Base-by-base conservation (phyloP, 2,329 filamentous ascomycete genomes). In the Clonostachys rhizophaga region DNA sequence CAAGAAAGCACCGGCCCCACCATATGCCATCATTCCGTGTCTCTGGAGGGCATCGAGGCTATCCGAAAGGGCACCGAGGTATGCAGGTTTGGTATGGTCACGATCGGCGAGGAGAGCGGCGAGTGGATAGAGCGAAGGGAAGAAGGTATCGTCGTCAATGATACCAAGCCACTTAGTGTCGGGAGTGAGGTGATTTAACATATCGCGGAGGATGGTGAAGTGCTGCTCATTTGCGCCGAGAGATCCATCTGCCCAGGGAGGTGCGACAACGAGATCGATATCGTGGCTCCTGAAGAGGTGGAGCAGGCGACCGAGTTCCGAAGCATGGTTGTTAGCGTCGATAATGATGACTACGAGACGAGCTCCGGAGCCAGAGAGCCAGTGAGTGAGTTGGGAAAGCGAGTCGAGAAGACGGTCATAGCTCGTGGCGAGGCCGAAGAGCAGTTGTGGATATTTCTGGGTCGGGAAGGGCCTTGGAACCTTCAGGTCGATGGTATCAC, bases 91-190 rank as follows among this genome's bases (percentile, higher is more conserved):
- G 3, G 66, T 69, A 54, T 76, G 67, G 55, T 84, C 72, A 51
- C 78, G 70, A 36, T 63, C 58, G 34, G 55, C 56, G 3, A 84
- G 68, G 6, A 71, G 66, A n/a, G 70, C 59, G 18, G 72, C 65
- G 14, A 84, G 64, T 1, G 68, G 67, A 45, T 72, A 60, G 41
- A 84, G 70, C 3, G 75, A 78, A 3, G 76, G 72, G 58, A 83
- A 83, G 59, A 84, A 84, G 2, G 81, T 84, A 54, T 84, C 81
- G 55, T 84, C 81, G 55, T 84, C 80, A 36, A 84, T 71, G 43
- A 84, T 66, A 42, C 71, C 74, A 13, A 74, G 70, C 80, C 81
- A 84, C 34, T 67, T 64, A 0, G 78, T 80, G 13, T 67, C 55
- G 0, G 69, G 59, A 10, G 63, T 69, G 34, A 66, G 59, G 44